Conservation (phyloP, 78 protist species). For the slime mould (Dictyostelium discoideum) region dicty_2.7 NC_007088.5:1593001-1593500, state of each 20-base stretch:
- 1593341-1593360: background rate
- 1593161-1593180: background rate
- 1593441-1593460: background rate
- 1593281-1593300: background rate
- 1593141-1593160: background rate
- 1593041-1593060: background rate
- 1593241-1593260: background rate
- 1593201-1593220: background rate
- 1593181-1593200: background rate
- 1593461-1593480: background rate
- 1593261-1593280: background rate
- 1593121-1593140: background rate
- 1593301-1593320: background rate
- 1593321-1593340: background rate
- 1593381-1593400: background rate
- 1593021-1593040: background rate
- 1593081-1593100: background rate
- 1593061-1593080: background rate
- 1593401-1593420: background rate
- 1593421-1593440: slow-evolving; percentile 13
- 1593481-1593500: background rate
- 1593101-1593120: background rate
- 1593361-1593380: background rate
- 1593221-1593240: background rate
- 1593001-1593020: background rate